Evolutionary conservation across 495 filamentous ascomycete genomes (phyloP).

Genomic region (Penicillium taxi): DNA sequence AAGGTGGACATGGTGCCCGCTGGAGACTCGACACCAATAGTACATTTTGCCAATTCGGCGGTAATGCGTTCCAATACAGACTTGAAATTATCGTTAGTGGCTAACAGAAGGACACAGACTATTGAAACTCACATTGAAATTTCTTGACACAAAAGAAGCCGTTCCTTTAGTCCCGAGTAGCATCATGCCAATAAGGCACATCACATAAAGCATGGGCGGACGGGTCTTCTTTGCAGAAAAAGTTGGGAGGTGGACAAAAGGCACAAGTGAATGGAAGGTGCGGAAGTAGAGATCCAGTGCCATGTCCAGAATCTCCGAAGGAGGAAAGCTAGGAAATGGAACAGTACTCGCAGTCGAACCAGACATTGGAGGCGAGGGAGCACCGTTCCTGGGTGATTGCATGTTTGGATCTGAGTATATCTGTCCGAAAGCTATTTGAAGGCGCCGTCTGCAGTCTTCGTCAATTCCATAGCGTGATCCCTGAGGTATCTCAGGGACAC

Average conservation of each 20-base stretch:
- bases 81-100: constrained; percentile 17
- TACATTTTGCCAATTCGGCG: constrained; percentile 32
- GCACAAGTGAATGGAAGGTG: constrained; percentile 43
- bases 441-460: constrained; percentile 39
- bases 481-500: constrained; percentile 19
- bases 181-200: constrained; percentile 48
- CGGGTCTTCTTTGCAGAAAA: constrained; percentile 41
- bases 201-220: constrained; percentile 36
- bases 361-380: constrained; percentile 19
- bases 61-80: constrained; percentile 35
- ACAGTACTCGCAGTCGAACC: constrained; percentile 15
- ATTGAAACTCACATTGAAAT: constrained; percentile 32
- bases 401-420: constrained; percentile 13
- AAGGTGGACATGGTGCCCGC: constrained; percentile 36
- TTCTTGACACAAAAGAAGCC: constrained; percentile 38
- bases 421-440: constrained; percentile 33
- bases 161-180: constrained; percentile 44
- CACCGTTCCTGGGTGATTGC: constrained; percentile 19
- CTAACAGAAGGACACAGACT: background rate
- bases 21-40: constrained; percentile 29
- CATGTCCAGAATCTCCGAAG: constrained; percentile 48
- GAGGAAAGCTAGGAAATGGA: constrained; percentile 35
- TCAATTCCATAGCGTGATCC: constrained; percentile 42
- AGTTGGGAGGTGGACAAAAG: constrained; percentile 44
- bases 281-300: constrained; percentile 48